A percentile compares a stretch with the other conserved stretches of the same genome.
These are phyloP conservation scores for Botryotinia convoluta DNA, from an alignment of 2,329 filamentous ascomycete genomes.

Conservation along the genomic window DNA sequence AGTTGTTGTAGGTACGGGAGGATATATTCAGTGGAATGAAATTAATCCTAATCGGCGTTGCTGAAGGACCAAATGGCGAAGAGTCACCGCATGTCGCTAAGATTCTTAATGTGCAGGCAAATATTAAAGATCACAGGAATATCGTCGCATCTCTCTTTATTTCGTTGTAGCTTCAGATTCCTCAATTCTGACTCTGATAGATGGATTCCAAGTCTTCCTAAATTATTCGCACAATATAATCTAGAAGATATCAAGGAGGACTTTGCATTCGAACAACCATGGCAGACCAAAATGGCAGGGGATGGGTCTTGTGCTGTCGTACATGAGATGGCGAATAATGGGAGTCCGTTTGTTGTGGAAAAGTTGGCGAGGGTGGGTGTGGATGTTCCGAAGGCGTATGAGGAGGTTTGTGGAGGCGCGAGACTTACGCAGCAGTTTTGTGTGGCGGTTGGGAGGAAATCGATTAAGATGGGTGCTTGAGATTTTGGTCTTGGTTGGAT, in stretches of 20 bases:
- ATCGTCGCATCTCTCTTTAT: not conserved
- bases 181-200: not conserved
- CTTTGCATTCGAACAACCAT: not conserved
- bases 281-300: not conserved
- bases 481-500: not conserved
- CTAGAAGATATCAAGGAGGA: not conserved
- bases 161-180: not conserved
- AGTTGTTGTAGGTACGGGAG: not conserved
- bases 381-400: not conserved
- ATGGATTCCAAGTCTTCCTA: not conserved
- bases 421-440: not conserved
- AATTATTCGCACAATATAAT: not conserved
- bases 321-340: not conserved
- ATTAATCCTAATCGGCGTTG: not conserved
- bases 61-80: not conserved
- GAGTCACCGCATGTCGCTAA: not conserved
- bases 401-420: not conserved
- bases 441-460: not conserved
- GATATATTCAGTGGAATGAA: not conserved
- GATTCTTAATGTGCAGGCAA: not conserved
- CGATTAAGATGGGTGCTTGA: not conserved
- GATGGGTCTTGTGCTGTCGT: not conserved
- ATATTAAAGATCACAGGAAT: not conserved
- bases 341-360: not conserved
- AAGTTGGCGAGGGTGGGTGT: not conserved